These are phyloP conservation scores for Sutorius eximius DNA, from an alignment of 1,284 basidiomycete species.

Conservation along the genomic window DNA sequence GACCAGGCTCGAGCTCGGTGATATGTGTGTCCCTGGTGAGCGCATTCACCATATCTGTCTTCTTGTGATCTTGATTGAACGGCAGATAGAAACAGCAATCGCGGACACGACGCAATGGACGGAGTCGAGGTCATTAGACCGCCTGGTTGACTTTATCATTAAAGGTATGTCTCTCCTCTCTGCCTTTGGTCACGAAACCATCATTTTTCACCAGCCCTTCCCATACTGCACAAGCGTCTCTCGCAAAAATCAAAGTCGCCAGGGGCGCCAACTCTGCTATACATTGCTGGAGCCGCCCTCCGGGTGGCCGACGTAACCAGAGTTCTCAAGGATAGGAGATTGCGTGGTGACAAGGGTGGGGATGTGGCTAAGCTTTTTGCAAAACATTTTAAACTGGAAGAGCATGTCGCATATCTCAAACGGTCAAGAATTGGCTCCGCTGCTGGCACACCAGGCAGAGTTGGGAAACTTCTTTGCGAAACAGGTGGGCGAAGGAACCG, in stretches of 20 bases:
- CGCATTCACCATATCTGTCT: constrained; percentile 6
- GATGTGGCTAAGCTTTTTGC: constrained; percentile 86
- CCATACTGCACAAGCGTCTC: constrained; percentile 65
- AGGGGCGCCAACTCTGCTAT: constrained; percentile 77
- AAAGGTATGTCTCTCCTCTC: constrained; percentile 47
- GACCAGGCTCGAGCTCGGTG: constrained; percentile 70
- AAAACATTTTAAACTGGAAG: constrained; percentile 80
- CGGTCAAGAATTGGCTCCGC: constrained; percentile 76
- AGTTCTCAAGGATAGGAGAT: constrained; percentile 62
- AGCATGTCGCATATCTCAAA: constrained; percentile 74
- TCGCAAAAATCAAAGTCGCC: constrained; percentile 68
- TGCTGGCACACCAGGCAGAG: constrained; percentile 78
- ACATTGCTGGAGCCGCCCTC: constrained; percentile 74
- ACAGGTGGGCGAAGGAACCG: constrained; percentile 50
- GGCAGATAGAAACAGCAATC: constrained; percentile 65
- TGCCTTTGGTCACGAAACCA: background rate
- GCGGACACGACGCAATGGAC: constrained; percentile 73
- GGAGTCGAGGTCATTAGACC: constrained; percentile 65
- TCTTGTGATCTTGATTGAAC: constrained; percentile 45
- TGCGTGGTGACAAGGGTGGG: constrained; percentile 75
- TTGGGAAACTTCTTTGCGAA: constrained; percentile 78
- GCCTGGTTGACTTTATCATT: constrained; percentile 69
- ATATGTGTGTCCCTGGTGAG: constrained; percentile 71
- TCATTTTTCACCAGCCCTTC: constrained; percentile 50
- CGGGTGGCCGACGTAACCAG: constrained; percentile 77